phyloP scores from a whole-genome alignment of 441 rosid species.

The Populus trichocarpa region DNA sequence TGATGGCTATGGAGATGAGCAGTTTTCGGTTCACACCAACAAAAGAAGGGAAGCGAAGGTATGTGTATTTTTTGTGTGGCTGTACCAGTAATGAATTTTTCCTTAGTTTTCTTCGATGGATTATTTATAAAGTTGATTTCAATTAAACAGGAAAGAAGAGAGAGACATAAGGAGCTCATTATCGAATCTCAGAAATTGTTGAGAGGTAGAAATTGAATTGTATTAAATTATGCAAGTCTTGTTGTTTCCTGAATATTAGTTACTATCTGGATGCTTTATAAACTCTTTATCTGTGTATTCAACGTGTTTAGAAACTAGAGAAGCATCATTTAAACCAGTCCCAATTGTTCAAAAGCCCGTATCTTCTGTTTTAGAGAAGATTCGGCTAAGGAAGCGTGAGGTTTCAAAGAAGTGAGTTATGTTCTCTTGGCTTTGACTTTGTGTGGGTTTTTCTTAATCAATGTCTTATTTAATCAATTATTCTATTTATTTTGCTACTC shows the following conservation, averaged over 20 bases:
- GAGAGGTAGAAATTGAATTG: slow-evolving; percentile 47
- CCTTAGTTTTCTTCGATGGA: not conserved
- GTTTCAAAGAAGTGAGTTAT: slow-evolving; percentile 62
- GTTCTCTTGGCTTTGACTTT: slow-evolving; percentile 1
- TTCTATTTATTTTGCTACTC: too few species aligned
- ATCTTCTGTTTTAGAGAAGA: slow-evolving; percentile 83
- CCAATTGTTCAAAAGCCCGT: slow-evolving; percentile 72
- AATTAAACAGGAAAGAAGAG: slow-evolving; percentile 59
- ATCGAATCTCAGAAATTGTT: slow-evolving; percentile 66
- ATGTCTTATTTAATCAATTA: not conserved
- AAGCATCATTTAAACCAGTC: slow-evolving; percentile 69
- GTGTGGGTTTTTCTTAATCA: not conserved
- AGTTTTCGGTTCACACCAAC: slow-evolving; percentile 27
- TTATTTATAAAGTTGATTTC: slow-evolving; percentile 10
- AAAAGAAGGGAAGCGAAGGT: slow-evolving; percentile 60
- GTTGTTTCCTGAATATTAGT: not conserved
- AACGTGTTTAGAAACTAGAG: slow-evolving; percentile 56
- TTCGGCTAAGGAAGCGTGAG: slow-evolving; percentile 75
- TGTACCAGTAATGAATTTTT: not conserved
- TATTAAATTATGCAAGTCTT: not conserved
- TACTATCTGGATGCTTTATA: not conserved
- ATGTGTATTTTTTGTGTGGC: not conserved
- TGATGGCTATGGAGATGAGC: slow-evolving; percentile 36
- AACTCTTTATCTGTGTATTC: not conserved
- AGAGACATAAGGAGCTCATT: slow-evolving; percentile 25